Evolutionary conservation across 2,329 filamentous ascomycete species (phyloP).

Genomic region (Dactylonectria estremocensis): DNA sequence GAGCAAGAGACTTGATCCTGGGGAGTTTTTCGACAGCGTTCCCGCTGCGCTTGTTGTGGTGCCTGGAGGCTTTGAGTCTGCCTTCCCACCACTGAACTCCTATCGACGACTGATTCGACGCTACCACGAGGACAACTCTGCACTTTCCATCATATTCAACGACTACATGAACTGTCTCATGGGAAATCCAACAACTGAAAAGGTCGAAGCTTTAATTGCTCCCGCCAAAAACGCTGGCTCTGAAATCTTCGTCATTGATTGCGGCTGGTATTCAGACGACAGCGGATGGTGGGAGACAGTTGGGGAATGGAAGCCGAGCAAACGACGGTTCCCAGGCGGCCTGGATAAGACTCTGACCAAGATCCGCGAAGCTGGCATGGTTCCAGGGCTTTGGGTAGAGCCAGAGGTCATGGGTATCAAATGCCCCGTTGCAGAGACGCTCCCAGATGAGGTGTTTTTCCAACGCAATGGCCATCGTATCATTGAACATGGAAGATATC

Average conservation of each 20-base stretch:
- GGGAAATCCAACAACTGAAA: conserved; percentile 54
- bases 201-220: conserved; percentile 51
- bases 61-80: conserved; percentile 38
- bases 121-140: conserved; percentile 48
- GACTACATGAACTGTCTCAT: conserved; percentile 59
- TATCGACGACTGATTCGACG: conserved; percentile 51
- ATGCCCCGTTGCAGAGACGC: no score
- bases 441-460: conserved; percentile 48
- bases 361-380: conserved; percentile 46
- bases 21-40: conserved; percentile 43
- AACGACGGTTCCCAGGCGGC: conserved; percentile 51
- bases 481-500: conserved; percentile 51
- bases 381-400: conserved; percentile 54
- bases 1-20: conserved; percentile 43
- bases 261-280: conserved; percentile 56
- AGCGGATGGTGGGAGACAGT: conserved; percentile 56
- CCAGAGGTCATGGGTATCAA: conserved; percentile 54
- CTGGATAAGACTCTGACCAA: conserved; percentile 47
- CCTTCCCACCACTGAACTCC: conserved; percentile 48
- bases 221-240: conserved; percentile 50
- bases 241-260: conserved; percentile 56
- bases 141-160: conserved; percentile 54
- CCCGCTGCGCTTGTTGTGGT: conserved; percentile 46
- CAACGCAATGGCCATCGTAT: conserved; percentile 50
- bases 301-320: conserved; percentile 53